A percentile compares a stretch with the other conserved stretches of the same genome.
These are phyloP conservation scores for Senecio squalidus DNA, from an alignment of 140 eudicot species.

Conservation along the genomic window DNA sequence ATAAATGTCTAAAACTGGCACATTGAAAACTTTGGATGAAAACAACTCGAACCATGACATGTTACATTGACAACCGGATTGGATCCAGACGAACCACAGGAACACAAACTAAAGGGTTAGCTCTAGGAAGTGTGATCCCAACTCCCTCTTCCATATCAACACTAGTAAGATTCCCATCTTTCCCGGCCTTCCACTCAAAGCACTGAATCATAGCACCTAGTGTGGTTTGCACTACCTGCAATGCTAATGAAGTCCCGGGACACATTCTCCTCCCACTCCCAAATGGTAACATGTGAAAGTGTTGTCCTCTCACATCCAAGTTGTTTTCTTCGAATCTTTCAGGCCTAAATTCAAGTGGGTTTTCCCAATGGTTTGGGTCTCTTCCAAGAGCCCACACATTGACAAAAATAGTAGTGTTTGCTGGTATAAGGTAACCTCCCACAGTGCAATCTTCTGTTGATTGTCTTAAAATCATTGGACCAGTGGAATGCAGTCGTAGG, in stretches of 20 bases:
- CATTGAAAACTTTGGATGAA: no score
- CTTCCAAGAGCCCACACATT: slow-evolving; percentile 59
- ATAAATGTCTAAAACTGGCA: no score
- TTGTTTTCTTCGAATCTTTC: slow-evolving; percentile 36
- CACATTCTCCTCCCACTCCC: slow-evolving; percentile 76
- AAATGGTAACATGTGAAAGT: slow-evolving; percentile 60
- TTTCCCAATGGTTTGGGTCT: slow-evolving; percentile 57
- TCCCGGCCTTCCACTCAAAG: slow-evolving; percentile 56
- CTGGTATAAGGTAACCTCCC: slow-evolving; percentile 33
- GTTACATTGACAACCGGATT: slow-evolving; percentile 26
- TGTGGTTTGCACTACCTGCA: slow-evolving; percentile 45
- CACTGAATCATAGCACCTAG: slow-evolving; percentile 66
- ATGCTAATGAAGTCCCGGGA: slow-evolving; percentile 58
- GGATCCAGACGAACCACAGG: slow-evolving; percentile 51
- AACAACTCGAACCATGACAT: neutral
- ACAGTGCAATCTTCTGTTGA: slow-evolving; percentile 34
- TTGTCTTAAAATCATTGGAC: slow-evolving; percentile 31
- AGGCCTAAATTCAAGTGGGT: slow-evolving; percentile 51
- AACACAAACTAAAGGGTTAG: slow-evolving; percentile 50
- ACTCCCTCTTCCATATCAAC: slow-evolving; percentile 62
- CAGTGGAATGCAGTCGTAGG: slow-evolving; percentile 35
- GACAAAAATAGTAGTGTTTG: slow-evolving; percentile 43
- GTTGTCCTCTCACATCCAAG: slow-evolving; percentile 64
- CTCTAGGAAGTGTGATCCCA: slow-evolving; percentile 58
- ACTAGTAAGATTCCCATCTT: slow-evolving; percentile 22